Conservation (phyloP, 176 grass and related monocot species). For the Carex pumila region DNA sequence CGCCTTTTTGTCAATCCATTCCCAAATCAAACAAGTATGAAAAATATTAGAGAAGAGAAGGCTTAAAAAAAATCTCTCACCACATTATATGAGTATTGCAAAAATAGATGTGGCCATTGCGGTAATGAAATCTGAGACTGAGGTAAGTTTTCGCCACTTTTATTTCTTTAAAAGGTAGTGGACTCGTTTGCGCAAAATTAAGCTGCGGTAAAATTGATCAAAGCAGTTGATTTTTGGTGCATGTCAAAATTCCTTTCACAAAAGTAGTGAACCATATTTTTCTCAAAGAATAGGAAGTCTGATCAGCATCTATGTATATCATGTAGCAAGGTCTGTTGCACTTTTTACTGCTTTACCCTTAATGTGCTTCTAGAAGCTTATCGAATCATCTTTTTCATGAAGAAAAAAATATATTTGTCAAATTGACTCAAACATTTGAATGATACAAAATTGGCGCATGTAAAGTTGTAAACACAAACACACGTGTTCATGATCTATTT, state of each 20-base stretch:
- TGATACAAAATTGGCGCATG: neutral
- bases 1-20: neutral
- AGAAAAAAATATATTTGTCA: neutral
- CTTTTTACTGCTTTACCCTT: neutral
- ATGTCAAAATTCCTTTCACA: neutral
- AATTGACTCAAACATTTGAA: neutral
- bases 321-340: slow-evolving; percentile 8
- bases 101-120: neutral
- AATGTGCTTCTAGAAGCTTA: neutral
- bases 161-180: neutral
- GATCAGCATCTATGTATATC: neutral
- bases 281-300: neutral
- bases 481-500: neutral
- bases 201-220: neutral
- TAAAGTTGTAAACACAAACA: neutral
- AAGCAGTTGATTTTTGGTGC: neutral
- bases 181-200: neutral
- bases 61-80: neutral
- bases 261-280: neutral
- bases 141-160: neutral
- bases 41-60: neutral
- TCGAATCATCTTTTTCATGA: neutral
- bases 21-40: neutral
- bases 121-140: neutral
- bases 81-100: neutral